Evolutionary conservation across 2,329 filamentous ascomycete species (phyloP), one percentile per base, ranked within the genome.

Genomic region (Gaeumannomyces tritici): DNA sequence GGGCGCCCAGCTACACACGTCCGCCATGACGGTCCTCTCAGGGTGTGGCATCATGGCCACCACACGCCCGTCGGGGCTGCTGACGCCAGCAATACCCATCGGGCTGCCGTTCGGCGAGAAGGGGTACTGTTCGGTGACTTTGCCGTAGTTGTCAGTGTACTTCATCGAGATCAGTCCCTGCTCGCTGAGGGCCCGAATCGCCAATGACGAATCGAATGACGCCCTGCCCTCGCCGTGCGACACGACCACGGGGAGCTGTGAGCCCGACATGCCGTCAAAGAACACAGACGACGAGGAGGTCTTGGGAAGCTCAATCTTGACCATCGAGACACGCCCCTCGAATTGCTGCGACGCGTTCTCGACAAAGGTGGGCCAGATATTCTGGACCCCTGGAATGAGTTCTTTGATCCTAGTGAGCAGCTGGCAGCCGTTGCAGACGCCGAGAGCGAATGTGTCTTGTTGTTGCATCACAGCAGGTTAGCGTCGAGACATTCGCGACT

Each of bases 361-460:
- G 63, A 93, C 89, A 74, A 97, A 97, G 28, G 84, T 89, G 3
- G 92, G 93, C 92, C 93, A 97, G 26, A 58, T 21, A 69, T 83
- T 77, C 66, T 84, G 79, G 0, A 92, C 86, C n/a, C 92, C 93
- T 0, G 92, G 93, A 66, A 97, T 96, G 61, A 96, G 79, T 64
- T 89, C 86, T 71, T 91, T 91, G 75, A 96, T 79, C 60, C 91
- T 86, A 7, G 89, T 89, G 55, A 98, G 80, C 85, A 98, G 96
- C 75, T 99, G 95, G 73, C 95, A 98, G 60, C 95, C 95, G 73
- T 99, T 99, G 83, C 95, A 98, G 42, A 98, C 91, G 69, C 95
- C 95, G 0, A 99, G 83, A 0, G 91, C 82, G 75, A 99, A 98
- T 0, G 95, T 98, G 72, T 97, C 91, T 55, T 12, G 8, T 29